These are phyloP conservation scores for Raffaelea ambrosiae DNA, from an alignment of 2,329 filamentous ascomycete genomes.

Conservation along the genomic window DNA sequence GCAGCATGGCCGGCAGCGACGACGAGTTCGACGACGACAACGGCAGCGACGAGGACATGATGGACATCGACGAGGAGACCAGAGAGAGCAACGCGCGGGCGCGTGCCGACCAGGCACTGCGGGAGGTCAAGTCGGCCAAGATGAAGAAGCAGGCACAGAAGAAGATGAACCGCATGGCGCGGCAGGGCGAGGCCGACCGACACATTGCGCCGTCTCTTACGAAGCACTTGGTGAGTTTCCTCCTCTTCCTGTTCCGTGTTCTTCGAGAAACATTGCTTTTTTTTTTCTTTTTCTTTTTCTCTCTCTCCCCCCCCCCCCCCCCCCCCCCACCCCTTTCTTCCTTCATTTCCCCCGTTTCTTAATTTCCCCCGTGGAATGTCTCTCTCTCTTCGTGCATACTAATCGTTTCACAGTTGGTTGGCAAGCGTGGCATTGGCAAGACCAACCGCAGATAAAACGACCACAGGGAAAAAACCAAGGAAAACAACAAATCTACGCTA, in stretches of 20 bases:
- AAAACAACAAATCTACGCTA: not conserved
- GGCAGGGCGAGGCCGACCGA: constrained; percentile 93
- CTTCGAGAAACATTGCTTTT: constrained; percentile 42
- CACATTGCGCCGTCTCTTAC: constrained; percentile 72
- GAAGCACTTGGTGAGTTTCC: constrained; percentile 90
- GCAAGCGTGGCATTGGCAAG: constrained; percentile 92
- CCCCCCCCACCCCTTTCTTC: no score
- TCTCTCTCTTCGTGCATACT: no score
- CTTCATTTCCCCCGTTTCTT: no score
- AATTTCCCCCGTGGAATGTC: no score
- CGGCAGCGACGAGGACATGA: constrained; percentile 59
- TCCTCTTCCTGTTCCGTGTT: constrained; percentile 22
- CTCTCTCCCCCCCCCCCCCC: no score
- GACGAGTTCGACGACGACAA: constrained; percentile 31
- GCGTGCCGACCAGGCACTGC: constrained; percentile 58
- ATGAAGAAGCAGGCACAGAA: constrained; percentile 86
- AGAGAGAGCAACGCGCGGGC: constrained; percentile 23
- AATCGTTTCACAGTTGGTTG: constrained; percentile 54
- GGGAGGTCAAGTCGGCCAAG: constrained; percentile 64
- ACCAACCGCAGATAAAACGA: constrained; percentile 58
- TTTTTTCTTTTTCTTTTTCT: not conserved
- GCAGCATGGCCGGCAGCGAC: not conserved
- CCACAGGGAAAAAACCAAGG: not conserved
- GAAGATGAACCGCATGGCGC: constrained; percentile 97
- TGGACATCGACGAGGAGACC: constrained; percentile 58